Evolutionary conservation across 2,329 filamentous ascomycete species (phyloP).

Genomic region (Amesomyces nigricolor): DNA sequence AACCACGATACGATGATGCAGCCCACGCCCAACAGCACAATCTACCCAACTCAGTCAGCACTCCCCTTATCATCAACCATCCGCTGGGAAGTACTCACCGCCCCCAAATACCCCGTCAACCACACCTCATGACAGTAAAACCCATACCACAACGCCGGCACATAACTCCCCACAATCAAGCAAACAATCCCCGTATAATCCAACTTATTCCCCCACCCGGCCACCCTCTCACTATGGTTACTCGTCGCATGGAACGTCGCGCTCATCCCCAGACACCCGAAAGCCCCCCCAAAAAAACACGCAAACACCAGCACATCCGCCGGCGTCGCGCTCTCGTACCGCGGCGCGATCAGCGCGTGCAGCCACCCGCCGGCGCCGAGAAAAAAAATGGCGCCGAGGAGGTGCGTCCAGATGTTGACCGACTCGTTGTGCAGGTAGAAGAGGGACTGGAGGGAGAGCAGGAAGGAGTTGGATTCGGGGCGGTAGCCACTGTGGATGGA

Average conservation of each 20-base stretch:
- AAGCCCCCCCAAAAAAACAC: slow-evolving; percentile 73
- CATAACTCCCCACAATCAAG: slow-evolving; percentile 85
- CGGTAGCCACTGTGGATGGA: slow-evolving; percentile 53
- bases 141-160: slow-evolving; percentile 83
- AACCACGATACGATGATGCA: slow-evolving; percentile 73
- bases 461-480: slow-evolving; percentile 44
- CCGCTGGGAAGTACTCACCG: slow-evolving; percentile 49
- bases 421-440: slow-evolving; percentile 55
- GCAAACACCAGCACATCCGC: slow-evolving; percentile 66
- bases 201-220: slow-evolving; percentile 81
- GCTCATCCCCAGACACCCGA: slow-evolving; percentile 71
- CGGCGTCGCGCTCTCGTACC: slow-evolving; percentile 57
- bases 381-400: slow-evolving; percentile 60
- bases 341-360: slow-evolving; percentile 53
- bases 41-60: slow-evolving; percentile 44
- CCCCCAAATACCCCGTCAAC: slow-evolving; percentile 66
- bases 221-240: slow-evolving; percentile 76
- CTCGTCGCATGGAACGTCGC: slow-evolving; percentile 78
- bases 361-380: slow-evolving; percentile 47
- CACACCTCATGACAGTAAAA: slow-evolving; percentile 65
- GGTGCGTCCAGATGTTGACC: slow-evolving; percentile 59
- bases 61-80: neutral
- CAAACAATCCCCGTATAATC: slow-evolving; percentile 93
- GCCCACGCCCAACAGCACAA: slow-evolving; percentile 67
- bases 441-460: slow-evolving; percentile 42